Evolutionary conservation across 306 rosid genomes (phyloP), one percentile per base, ranked within the genome.

Genomic region (Lagenaria siceraria): DNA sequence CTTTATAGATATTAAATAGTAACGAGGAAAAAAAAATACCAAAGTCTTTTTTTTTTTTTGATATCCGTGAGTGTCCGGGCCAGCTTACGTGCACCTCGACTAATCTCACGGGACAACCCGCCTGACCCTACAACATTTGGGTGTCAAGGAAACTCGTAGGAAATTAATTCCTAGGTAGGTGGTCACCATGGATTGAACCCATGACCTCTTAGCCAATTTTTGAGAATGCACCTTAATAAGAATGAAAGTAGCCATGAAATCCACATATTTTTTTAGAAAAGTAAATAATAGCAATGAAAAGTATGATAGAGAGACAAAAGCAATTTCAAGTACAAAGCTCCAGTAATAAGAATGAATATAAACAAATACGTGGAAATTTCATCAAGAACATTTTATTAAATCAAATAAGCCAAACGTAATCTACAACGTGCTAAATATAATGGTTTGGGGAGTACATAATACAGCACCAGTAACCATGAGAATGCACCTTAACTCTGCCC

Each of bases 401-500:
- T 31, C 77, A 73, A 73, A 29, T 73, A 51, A 10, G 10, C 17
- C 10, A 33, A 52, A 18, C 35, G 61, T 21, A 25, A n/a, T 54
- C 33, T 19, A 29, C 36, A 35, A 29, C n/a, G 31, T 53, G 51
- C 24, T 48, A 48, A 12, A 69, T 43, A 40, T 24, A 24, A 36
- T 22, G 75, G 75, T 22, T 22, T 35, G 35, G 38, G 75, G 21
- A 40, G 36, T 40, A 35, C 31, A 21, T 69, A 69, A 69, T 13
- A 43, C 36, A 21, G 55, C 75, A 43, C 55, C 18, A n/a, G 14
- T 22, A 6, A 70, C 7, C 21, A 6, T 14, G 76, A 72, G 76
- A 74, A 77, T 40, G 83, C 76, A 95, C 98, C 92, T 87, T 79
- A 92, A 81, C 82, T 92, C 97, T 78, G 85, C 82, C 59, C 98